Evolutionary conservation across 2,329 filamentous ascomycete species (phyloP), one percentile per base, ranked within the genome.

Genomic region (Botrytis elliptica): DNA sequence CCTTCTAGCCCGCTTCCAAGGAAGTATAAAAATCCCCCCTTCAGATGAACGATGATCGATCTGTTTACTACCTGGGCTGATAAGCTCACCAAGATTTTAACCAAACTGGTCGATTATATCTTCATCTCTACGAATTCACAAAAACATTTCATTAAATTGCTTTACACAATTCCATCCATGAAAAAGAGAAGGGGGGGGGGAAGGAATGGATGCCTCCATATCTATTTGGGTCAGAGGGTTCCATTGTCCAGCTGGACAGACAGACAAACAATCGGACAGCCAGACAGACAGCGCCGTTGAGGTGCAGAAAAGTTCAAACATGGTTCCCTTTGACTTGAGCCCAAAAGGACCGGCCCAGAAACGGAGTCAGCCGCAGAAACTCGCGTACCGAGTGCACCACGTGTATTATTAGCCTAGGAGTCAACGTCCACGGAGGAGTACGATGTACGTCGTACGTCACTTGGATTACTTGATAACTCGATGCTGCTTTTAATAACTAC

Each of bases 301-400:
- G 20, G 59, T 40, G 59, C 59, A 65, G 40, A 20, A 46, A 29
- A 7, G 16, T 33, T 22, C 40, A 10, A 46, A 46, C 49, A 46
- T 29, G 52, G 25, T 55, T 55, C 52, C n/a, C 14, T 18, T 29
- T 16, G 52, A 55, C 14, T 55, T 55, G 52, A 18, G 52, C 52
- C 52, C 52, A 55, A 55, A 63, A n/a, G 38, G 62, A 42, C 62
- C 62, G 38, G 38, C 40, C 62, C 62, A 64, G 62, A 64, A 64
- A 40, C 22, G 25, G 62, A 64, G 38, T 44, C 38, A 64, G 62
- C 62, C 62, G 38, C 62, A 64, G 49, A 40, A 12, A 44, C 14
- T 57, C n/a, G 62, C 62, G 25, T 42, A 64, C 60, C 60, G 60
- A 64, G 60, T 44, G 62, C 42, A 65, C 40, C 62, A 65, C 62